Evolutionary conservation across 1,139 yeast species (phyloP).

Genomic region (Hanseniaspora sp.): DNA sequence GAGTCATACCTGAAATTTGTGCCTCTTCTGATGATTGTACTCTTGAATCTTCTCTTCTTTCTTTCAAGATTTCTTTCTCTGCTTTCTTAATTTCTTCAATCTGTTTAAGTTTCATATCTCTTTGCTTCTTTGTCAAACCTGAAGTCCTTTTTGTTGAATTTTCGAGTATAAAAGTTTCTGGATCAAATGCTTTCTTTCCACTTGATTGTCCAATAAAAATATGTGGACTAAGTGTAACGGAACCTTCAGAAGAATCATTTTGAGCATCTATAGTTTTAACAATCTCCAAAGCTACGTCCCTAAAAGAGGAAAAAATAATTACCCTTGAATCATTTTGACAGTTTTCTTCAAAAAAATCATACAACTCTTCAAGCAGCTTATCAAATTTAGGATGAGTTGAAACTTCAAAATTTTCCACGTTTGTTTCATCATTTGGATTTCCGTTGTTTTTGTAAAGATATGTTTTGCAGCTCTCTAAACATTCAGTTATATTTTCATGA

Average conservation of each 20-base stretch:
- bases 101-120: slow-evolving; percentile 28
- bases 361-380: slow-evolving; percentile 46
- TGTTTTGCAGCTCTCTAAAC: slow-evolving; percentile 11
- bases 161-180: slow-evolving; percentile 36
- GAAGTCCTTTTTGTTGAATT: slow-evolving; percentile 29
- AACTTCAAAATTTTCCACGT: slow-evolving; percentile 33
- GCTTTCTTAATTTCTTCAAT: slow-evolving; percentile 26
- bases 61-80: slow-evolving; percentile 28
- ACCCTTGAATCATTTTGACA: slow-evolving; percentile 36
- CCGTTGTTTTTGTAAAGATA: neutral
- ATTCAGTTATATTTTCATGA: slow-evolving; percentile 32
- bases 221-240: slow-evolving; percentile 51
- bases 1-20: slow-evolving; percentile 48
- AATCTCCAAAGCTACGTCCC: slow-evolving; percentile 84
- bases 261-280: slow-evolving; percentile 50
- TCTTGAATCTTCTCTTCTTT: slow-evolving; percentile 28
- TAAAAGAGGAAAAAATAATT: slow-evolving; percentile 73
- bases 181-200: slow-evolving; percentile 54
- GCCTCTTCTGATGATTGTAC: slow-evolving; percentile 35
- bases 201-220: slow-evolving; percentile 79
- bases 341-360: slow-evolving; percentile 40
- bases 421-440: slow-evolving; percentile 36
- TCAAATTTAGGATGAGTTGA: slow-evolving; percentile 71
- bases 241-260: slow-evolving; percentile 21
- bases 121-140: slow-evolving; percentile 33